Conservation (phyloP, 2,329 filamentous ascomycete genomes). For the Camillea tinctor region DNA sequence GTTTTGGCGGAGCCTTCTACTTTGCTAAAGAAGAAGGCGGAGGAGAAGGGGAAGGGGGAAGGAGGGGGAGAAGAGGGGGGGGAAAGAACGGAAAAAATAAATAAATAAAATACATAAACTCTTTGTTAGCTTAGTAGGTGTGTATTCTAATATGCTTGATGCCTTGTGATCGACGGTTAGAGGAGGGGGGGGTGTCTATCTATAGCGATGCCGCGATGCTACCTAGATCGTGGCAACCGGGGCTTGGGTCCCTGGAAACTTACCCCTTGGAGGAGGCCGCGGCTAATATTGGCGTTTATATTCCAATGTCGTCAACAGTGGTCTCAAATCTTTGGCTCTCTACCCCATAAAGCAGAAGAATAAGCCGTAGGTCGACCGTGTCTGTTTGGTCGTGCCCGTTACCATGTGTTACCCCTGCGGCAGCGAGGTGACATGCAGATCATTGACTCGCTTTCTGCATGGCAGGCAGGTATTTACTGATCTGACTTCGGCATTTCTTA, state of each 20-base stretch:
- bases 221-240: not conserved
- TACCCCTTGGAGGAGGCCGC: not conserved
- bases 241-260: not conserved
- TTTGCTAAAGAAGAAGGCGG: not conserved
- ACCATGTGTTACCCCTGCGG: conserved; percentile 34
- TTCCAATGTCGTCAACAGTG: conserved; percentile 3
- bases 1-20: not conserved
- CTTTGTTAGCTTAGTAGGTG: no score
- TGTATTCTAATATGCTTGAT: not conserved
- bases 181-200: not conserved
- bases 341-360: conserved; percentile 20
- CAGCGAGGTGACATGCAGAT: conserved; percentile 29
- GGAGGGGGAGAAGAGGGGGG: no score
- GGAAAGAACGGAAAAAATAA: not conserved
- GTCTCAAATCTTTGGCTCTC: conserved; percentile 8
- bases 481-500: not conserved
- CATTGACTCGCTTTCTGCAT: conserved; percentile 23
- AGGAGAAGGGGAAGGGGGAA: not conserved
- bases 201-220: not conserved
- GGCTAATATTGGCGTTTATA: not conserved
- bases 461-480: conserved; percentile 6
- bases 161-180: not conserved
- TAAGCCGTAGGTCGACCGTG: conserved; percentile 14
- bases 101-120: not conserved
- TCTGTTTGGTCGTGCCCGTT: conserved; percentile 21